phyloP scores from a whole-genome alignment of 345 rosid genomes.

The Melaleuca alternifolia region DNA sequence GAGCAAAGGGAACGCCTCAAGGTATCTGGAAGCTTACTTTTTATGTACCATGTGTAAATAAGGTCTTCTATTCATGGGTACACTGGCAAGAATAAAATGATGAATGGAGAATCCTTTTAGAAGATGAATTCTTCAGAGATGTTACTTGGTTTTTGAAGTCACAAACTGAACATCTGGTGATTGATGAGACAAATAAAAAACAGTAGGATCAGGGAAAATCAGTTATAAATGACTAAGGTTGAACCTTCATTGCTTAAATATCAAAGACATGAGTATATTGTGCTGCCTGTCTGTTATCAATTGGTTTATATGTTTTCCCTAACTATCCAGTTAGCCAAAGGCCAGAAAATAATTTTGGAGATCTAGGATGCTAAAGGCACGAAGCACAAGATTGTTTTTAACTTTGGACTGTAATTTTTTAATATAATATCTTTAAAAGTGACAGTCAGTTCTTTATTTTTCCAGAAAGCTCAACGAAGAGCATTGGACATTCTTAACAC shows the following conservation, averaged over 20 bases:
- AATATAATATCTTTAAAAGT: background rate
- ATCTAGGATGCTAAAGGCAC: background rate
- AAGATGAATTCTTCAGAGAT: background rate
- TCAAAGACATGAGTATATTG: background rate
- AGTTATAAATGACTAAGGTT: background rate
- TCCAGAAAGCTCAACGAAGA: conserved; percentile 82
- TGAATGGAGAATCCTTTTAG: background rate
- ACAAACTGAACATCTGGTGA: background rate
- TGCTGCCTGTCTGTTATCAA: background rate
- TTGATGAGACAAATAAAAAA: background rate
- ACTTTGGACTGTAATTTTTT: background rate
- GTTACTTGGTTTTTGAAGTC: background rate
- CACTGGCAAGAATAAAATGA: background rate
- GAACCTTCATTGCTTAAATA: background rate
- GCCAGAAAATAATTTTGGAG: background rate
- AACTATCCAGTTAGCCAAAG: background rate
- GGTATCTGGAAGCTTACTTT: conserved; percentile 24
- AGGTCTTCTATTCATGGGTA: background rate
- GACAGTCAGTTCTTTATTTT: background rate
- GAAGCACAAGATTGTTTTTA: background rate
- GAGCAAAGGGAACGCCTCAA: conserved; percentile 90
- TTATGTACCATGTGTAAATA: background rate
- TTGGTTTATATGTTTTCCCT: background rate
- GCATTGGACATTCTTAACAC: conserved; percentile 84
- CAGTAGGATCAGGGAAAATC: background rate